A percentile compares a stretch with the other conserved stretches of the same genome.
Conservation (phyloP, 768 basidiomycete species). For the Naganishia vishniacii region DNA sequence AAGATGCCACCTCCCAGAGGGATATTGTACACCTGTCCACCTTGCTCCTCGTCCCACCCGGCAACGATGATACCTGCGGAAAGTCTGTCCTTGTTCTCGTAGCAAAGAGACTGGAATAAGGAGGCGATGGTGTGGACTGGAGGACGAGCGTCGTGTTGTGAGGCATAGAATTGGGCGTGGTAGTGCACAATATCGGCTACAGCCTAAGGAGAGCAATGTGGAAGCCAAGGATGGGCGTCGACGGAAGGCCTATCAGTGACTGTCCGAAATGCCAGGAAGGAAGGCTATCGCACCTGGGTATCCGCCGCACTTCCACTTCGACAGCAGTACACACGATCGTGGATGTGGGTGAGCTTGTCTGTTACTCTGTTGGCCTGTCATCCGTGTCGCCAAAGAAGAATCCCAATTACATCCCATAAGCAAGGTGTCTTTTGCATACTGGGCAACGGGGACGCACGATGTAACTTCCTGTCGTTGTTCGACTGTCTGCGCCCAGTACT, state of each 20-base stretch:
- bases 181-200: slow-evolving; percentile 86
- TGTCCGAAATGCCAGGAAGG: no score
- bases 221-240: background rate
- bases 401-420: background rate
- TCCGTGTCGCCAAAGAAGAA: background rate
- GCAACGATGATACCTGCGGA: slow-evolving; percentile 95
- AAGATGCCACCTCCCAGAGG: slow-evolving; percentile 94
- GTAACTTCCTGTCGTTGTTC: slow-evolving; percentile 93
- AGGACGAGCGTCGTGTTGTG: slow-evolving; percentile 59
- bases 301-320: slow-evolving; percentile 96
- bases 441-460: slow-evolving; percentile 59
- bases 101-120: slow-evolving; percentile 79
- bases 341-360: slow-evolving; percentile 92
- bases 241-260: no score
- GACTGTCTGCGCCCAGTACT: slow-evolving; percentile 91
- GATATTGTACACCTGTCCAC: slow-evolving; percentile 92
- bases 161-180: slow-evolving; percentile 70
- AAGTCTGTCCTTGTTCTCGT: slow-evolving; percentile 83
- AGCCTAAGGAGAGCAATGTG: slow-evolving; percentile 52
- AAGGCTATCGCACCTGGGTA: slow-evolving; percentile 73
- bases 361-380: slow-evolving; percentile 90
- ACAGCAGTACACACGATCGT: slow-evolving; percentile 99
- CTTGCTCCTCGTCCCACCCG: slow-evolving; percentile 88
- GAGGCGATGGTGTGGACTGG: slow-evolving; percentile 76
- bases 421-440: background rate